Evolutionary conservation across 768 basidiomycete genomes (phyloP).

Genomic region (Amanita thiersii): DNA sequence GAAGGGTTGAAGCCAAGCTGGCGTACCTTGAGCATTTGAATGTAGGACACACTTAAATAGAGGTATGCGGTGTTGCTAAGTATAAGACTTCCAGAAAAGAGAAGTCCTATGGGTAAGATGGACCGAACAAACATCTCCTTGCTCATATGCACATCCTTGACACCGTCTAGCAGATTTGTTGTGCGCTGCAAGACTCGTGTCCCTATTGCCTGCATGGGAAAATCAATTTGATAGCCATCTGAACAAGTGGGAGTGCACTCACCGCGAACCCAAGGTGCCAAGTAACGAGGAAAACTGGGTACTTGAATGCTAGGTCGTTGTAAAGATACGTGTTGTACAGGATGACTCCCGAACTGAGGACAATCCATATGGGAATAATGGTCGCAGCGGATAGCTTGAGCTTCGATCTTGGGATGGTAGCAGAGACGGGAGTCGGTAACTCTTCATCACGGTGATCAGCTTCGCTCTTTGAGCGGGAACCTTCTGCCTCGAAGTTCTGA

Average conservation of each 20-base stretch:
- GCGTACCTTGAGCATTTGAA: constrained; percentile 89
- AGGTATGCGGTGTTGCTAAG: constrained; percentile 91
- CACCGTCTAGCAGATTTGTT: constrained; percentile 71
- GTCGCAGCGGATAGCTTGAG: constrained; percentile 53
- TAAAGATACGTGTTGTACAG: constrained; percentile 93
- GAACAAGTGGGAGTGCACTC: constrained; percentile 15
- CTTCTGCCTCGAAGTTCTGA: neutral
- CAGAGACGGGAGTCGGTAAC: constrained; percentile 54
- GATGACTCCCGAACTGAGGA: constrained; percentile 83
- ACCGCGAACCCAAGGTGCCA: constrained; percentile 74
- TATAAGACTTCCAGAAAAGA: constrained; percentile 89
- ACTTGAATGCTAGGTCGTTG: constrained; percentile 77
- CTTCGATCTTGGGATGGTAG: constrained; percentile 32
- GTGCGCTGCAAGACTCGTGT: constrained; percentile 80
- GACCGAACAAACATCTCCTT: constrained; percentile 72
- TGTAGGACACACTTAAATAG: constrained; percentile 86
- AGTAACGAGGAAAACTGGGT: constrained; percentile 89
- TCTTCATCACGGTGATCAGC: constrained; percentile 13
- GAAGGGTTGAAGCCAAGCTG: neutral
- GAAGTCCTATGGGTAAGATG: constrained; percentile 87
- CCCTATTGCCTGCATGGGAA: constrained; percentile 52
- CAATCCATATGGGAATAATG: constrained; percentile 92
- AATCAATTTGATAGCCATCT: constrained; percentile 6
- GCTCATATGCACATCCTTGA: constrained; percentile 72
- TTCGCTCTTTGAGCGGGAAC: neutral